Base-by-base conservation (phyloP, 345 rosid species). In the Hevea brasiliensis region DNA sequence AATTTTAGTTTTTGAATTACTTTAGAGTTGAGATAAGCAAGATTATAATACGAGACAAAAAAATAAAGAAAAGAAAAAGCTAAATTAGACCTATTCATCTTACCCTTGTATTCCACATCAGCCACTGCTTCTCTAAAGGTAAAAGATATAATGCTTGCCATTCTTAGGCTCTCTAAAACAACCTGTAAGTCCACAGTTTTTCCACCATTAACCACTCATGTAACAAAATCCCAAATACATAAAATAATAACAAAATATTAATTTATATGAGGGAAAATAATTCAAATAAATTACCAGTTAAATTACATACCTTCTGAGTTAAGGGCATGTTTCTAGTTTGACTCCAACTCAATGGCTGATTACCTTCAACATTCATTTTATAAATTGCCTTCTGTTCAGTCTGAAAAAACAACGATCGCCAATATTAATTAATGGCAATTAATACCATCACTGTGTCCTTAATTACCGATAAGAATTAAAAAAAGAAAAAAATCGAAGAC, bases 131-230 rank as follows among this genome's bases (percentile, higher is more conserved):
- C 93, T 76, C 93, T 81, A 40, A 87, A 90, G 8, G 93, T 89
- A 80, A 90, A 90, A 61, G 96, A 87, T 76, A 90, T 89, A 66
- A 90, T 84, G 84, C 89, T 88, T 66, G 91, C 91, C 86, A 89
- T 86, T 75, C 96, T 85, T 72, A 90, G 68, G 54, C 89, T 89
- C 87, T 90, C 96, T 45, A 84, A 71, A 14, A 89, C 80, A 61
- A 90, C 89, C 95, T 90, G 87, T 23, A 51, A 29, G 13, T 20
- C 18, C 74, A 56, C 3, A 42, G 61, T n/a, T 51, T 32, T 61
- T 24, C 70, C 67, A 11, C 4, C 21, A 48, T 78, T 62, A 75
- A 68, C 51, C 55, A 23, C 24, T 48, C 13, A 14, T 23, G 48
- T 23, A 56, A 18, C 18, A 55, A 72, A 57, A 50, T 15, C 17